Evolutionary conservation across 2,329 filamentous ascomycete species (phyloP).

Genomic region (Monascus ruber): DNA sequence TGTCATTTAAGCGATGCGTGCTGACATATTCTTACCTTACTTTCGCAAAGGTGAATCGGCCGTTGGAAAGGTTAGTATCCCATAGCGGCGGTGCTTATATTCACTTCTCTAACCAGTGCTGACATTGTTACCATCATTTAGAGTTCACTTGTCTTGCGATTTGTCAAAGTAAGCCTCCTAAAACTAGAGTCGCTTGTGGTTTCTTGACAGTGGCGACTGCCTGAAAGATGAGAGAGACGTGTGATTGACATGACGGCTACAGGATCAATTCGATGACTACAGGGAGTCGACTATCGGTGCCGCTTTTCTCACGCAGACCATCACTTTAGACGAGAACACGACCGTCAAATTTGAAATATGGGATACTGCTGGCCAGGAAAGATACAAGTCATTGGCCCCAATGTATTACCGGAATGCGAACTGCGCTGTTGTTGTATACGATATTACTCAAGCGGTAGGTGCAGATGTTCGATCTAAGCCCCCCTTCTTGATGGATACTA

Average conservation of each 20-base stretch:
- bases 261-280: slow-evolving; percentile 99
- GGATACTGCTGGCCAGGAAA: slow-evolving; percentile 96
- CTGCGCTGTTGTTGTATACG: slow-evolving; percentile 97
- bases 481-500: too few relatives aligned
- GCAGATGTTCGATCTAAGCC: neutral
- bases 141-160: slow-evolving; percentile 96
- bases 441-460: slow-evolving; percentile 95
- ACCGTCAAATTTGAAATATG: slow-evolving; percentile 99
- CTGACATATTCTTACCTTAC: slow-evolving; percentile 7
- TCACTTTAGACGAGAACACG: slow-evolving; percentile 93
- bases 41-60: slow-evolving; percentile 73
- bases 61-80: slow-evolving; percentile 72
- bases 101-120: slow-evolving; percentile 10
- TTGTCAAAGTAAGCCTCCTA: slow-evolving; percentile 67
- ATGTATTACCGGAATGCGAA: slow-evolving; percentile 99
- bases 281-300: slow-evolving; percentile 96
- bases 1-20: slow-evolving; percentile 2
- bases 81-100: slow-evolving; percentile 2
- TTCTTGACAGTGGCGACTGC: neutral
- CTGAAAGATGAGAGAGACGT: slow-evolving; percentile 1
- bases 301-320: slow-evolving; percentile 97
- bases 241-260: slow-evolving; percentile 2
- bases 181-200: too few relatives aligned
- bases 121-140: slow-evolving; percentile 34
- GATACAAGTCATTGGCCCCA: slow-evolving; percentile 95